Conservation (phyloP, 306 rosid genomes). For the Vachellia pachyceras region DNA sequence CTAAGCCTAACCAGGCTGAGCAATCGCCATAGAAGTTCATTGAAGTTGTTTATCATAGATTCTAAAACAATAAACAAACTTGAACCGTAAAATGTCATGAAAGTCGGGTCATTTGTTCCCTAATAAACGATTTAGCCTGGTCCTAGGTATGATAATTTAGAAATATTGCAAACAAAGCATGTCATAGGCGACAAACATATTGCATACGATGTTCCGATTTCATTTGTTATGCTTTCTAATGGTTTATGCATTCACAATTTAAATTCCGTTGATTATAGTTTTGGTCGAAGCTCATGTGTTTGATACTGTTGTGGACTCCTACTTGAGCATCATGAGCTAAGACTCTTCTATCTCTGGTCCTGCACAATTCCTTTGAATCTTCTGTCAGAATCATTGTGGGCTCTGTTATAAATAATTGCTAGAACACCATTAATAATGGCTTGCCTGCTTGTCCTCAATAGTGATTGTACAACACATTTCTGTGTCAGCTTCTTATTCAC, state of each 20-base stretch:
- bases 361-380: background rate
- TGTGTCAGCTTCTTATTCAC: constrained; percentile 1
- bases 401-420: background rate
- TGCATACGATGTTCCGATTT: background rate
- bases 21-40: background rate
- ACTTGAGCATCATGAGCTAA: background rate
- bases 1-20: background rate
- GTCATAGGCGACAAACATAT: constrained; percentile 7
- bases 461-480: background rate
- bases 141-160: background rate
- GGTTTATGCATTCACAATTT: background rate
- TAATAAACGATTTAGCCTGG: background rate
- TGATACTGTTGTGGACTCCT: background rate
- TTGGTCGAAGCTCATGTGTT: background rate
- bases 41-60: background rate
- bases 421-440: background rate
- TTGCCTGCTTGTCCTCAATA: background rate
- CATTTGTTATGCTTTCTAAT: background rate
- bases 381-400: background rate
- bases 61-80: background rate
- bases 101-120: constrained; percentile 15
- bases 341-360: background rate
- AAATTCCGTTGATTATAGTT: background rate
- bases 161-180: background rate
- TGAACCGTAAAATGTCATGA: background rate